A percentile compares a stretch with the other conserved stretches of the same genome.
phyloP scores from a whole-genome alignment of 1,284 basidiomycete genomes.

The Moesziomyces antarcticus region DNA sequence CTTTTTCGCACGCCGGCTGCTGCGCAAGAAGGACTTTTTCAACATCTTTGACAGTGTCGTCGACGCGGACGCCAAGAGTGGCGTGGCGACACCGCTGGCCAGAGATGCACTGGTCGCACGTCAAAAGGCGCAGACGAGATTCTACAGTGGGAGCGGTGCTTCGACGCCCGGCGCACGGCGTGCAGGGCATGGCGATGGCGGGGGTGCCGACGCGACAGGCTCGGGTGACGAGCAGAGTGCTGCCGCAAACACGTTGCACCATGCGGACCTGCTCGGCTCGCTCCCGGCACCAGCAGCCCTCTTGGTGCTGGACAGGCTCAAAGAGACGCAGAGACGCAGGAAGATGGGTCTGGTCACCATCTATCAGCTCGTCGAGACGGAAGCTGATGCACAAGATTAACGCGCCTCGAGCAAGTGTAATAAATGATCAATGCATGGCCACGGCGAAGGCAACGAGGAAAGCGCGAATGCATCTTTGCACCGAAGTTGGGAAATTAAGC shows the following conservation, averaged over 20 bases:
- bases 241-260: slow-evolving; percentile 19
- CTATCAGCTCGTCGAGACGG: slow-evolving; percentile 35
- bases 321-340: slow-evolving; percentile 23
- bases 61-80: slow-evolving; percentile 11
- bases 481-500: not conserved
- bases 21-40: slow-evolving; percentile 44
- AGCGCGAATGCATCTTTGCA: too few relatives aligned
- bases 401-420: not conserved
- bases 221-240: slow-evolving; percentile 9
- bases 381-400: not conserved
- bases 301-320: slow-evolving; percentile 29
- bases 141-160: slow-evolving; percentile 44
- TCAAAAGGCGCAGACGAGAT: slow-evolving; percentile 18
- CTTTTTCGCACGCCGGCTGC: slow-evolving; percentile 42
- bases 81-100: slow-evolving; percentile 13
- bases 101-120: slow-evolving; percentile 23
- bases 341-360: slow-evolving; percentile 31
- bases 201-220: slow-evolving; percentile 1
- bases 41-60: slow-evolving; percentile 24
- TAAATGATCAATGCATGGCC: too few relatives aligned
- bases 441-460: too few relatives aligned
- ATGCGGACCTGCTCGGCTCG: slow-evolving; percentile 41
- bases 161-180: slow-evolving; percentile 31
- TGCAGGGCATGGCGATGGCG: not conserved
- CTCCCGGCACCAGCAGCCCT: slow-evolving; percentile 37